Conservation (phyloP, 208 protist species). For the Leishmania aethiopica region DNA sequence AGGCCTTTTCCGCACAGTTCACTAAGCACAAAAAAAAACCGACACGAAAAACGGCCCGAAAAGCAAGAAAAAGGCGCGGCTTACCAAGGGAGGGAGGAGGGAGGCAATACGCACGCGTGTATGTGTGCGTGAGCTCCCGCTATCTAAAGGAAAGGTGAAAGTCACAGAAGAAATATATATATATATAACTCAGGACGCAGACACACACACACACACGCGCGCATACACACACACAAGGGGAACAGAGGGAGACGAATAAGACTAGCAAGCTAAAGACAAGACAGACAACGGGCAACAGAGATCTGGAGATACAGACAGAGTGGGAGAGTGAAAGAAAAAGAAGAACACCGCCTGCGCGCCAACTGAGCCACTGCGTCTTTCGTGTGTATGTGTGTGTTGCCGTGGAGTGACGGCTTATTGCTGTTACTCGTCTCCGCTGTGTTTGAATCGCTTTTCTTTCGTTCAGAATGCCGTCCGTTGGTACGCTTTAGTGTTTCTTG, state of each 20-base stretch:
- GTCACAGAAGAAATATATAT: too few relatives aligned
- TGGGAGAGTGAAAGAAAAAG: constrained; percentile 7
- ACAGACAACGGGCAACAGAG: not conserved
- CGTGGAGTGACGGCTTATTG: not conserved
- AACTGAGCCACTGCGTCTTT: not conserved
- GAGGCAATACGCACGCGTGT: not conserved
- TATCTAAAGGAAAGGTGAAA: not conserved
- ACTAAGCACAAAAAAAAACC: not conserved
- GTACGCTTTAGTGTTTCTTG: not conserved
- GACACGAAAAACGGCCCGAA: not conserved
- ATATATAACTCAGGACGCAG: too few relatives aligned
- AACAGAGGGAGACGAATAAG: not conserved
- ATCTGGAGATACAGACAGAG: not conserved
- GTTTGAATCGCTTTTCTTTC: not conserved
- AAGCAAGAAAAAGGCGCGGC: not conserved
- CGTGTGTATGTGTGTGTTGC: too few relatives aligned
- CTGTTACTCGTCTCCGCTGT: not conserved
- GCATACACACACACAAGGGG: not conserved
- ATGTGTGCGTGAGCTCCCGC: not conserved
- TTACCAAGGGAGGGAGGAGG: not conserved
- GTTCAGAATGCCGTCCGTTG: not conserved
- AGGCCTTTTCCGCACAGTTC: not conserved
- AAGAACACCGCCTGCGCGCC: not conserved
- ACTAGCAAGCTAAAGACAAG: not conserved
- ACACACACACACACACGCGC: too few relatives aligned